Percentiles rank a stretch among this genome's conserved stretches.
These are phyloP conservation scores for Umbilicus rupestris DNA, from an alignment of 164 flowering plant genomes.

Conservation along the genomic window DNA sequence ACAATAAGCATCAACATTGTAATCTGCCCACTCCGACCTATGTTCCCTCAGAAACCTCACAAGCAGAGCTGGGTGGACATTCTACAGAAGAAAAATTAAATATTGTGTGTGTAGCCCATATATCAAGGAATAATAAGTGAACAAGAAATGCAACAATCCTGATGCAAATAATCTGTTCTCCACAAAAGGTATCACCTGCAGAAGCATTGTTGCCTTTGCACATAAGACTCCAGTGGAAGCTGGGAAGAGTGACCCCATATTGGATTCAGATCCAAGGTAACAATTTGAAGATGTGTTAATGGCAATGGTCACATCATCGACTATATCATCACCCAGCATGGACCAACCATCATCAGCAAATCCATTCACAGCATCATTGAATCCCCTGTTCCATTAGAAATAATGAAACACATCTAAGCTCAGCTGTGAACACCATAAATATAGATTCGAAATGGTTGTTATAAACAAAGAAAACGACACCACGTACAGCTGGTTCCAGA, in stretches of 20 bases:
- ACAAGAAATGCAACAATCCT: background rate
- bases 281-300: conserved; percentile 56
- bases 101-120: background rate
- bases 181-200: conserved; percentile 35
- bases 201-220: conserved; percentile 80
- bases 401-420: background rate
- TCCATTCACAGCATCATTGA: conserved; percentile 83
- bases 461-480: background rate
- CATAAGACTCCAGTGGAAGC: conserved; percentile 60
- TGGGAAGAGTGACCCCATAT: conserved; percentile 31
- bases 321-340: conserved; percentile 52
- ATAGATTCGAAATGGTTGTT: background rate
- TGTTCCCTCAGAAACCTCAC: conserved; percentile 78
- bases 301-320: conserved; percentile 68
- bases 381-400: conserved; percentile 39
- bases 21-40: conserved; percentile 87
- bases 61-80: conserved; percentile 79
- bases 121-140: background rate
- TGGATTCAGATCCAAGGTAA: conserved; percentile 37
- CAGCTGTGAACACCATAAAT: background rate
- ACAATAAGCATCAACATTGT: conserved; percentile 62
- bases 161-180: background rate
- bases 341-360: conserved; percentile 91
- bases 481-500: background rate
- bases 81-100: conserved; percentile 18